Base-by-base conservation (phyloP, 1,284 basidiomycete species). In the Rhodofomes roseus region DNA sequence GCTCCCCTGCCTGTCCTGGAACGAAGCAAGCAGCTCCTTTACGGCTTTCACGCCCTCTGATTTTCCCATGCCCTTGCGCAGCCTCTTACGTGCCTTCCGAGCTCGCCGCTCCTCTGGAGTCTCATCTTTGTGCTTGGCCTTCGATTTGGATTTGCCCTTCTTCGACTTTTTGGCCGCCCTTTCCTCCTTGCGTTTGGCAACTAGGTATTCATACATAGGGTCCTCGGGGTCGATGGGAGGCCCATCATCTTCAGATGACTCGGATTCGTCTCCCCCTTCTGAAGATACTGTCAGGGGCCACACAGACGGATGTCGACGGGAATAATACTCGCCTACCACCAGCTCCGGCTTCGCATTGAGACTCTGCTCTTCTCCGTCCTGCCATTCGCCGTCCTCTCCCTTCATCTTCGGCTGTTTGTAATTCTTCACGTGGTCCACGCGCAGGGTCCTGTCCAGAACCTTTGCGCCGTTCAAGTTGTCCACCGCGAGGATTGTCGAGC, bases 401-500 rank as follows among this genome's bases (percentile, higher is more conserved):
- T 91, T 92, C 56, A 77, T 73, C 69, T 87, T 92, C 9, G 89
- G 85, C 70, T 98, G 95, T 71, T 93, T 95, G 76, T 98, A 99
- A 66, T 93, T 85, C 70, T 89, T 89, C 61, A 96, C 95, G 72
- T 99, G 97, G 70, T 99, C 97, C 51, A 97, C 95, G 25, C 95
- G 86, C 51, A 98, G 75, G 3, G 88, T 96, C 67, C 89, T 82
- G 6, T 92, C 94, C 29, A 98, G 77, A 43, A 99, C 90, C 65
- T 88, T 86, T 43, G 95, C 91, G 36, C 97, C 97, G 70, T 98
- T 98, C 74, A 99, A 84, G 76, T 99, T 99, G 78, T 99, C 97
- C 63, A 99, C 96, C 5, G 97, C 97, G 40, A 99, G 81, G 55
- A 98, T 77, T 3, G 97, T 99, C 59, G 93, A 96, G 51, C 94